Evolutionary conservation across 768 basidiomycete species (phyloP).

Genomic region (Tulasnella sp.): DNA sequence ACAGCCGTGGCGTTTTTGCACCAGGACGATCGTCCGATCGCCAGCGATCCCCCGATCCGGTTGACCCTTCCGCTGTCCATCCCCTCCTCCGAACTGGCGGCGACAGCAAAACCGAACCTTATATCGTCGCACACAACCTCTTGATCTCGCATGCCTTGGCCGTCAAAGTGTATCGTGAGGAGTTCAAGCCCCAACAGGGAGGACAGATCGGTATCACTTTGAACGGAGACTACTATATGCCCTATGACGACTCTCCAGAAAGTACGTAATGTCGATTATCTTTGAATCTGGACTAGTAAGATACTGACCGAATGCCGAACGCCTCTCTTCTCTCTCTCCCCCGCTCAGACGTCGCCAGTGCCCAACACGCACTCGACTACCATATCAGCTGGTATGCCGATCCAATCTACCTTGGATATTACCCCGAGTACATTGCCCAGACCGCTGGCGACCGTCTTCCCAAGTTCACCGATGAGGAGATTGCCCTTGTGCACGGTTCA

Average conservation of each 20-base stretch:
- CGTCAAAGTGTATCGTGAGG: slow-evolving; percentile 50
- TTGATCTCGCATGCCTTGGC: slow-evolving; percentile 59
- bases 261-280: slow-evolving; percentile 35
- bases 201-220: slow-evolving; percentile 70
- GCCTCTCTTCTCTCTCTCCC: slow-evolving; percentile 8
- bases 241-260: slow-evolving; percentile 53
- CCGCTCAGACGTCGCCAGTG: slow-evolving; percentile 48
- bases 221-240: slow-evolving; percentile 64
- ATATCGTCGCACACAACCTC: slow-evolving; percentile 52
- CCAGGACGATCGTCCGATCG: slow-evolving; percentile 59
- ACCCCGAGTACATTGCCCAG: slow-evolving; percentile 44
- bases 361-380: slow-evolving; percentile 59
- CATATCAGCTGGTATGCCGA: slow-evolving; percentile 47
- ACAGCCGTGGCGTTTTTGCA: slow-evolving; percentile 57
- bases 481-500: slow-evolving; percentile 45
- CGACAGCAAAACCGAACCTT: slow-evolving; percentile 21
- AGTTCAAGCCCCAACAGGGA: slow-evolving; percentile 48
- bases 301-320: neutral
- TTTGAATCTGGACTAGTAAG: neutral
- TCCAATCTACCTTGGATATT: slow-evolving; percentile 59
- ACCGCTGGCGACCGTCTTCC: slow-evolving; percentile 48
- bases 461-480: slow-evolving; percentile 43
- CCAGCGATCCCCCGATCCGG: slow-evolving; percentile 35
- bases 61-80: neutral
- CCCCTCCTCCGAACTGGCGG: slow-evolving; percentile 15